Evolutionary conservation across 306 rosid genomes (phyloP).

Genomic region (Rubus idaeus): DNA sequence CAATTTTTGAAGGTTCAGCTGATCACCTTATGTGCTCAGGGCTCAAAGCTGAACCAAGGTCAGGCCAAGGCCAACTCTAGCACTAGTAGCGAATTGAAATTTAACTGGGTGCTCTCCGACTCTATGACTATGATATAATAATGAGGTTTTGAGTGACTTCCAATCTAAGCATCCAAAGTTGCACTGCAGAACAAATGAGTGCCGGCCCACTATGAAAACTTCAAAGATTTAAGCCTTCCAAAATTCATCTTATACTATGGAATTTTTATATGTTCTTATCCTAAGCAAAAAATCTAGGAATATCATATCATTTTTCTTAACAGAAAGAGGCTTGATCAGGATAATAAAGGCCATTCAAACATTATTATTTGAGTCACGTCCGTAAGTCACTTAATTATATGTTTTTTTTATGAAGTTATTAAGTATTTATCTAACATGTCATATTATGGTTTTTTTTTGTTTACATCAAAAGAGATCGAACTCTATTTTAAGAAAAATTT

Average conservation of each 20-base stretch:
- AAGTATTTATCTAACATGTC: no score
- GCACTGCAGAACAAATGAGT: background rate
- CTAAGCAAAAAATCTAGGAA: background rate
- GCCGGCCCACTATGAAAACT: slow-evolving; percentile 36
- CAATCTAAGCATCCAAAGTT: slow-evolving; percentile 37
- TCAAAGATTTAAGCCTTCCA: background rate
- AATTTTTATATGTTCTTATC: background rate
- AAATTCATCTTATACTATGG: slow-evolving; percentile 7
- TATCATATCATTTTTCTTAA: no score
- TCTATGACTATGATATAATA: background rate
- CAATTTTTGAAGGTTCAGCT: background rate
- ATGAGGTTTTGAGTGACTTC: slow-evolving; percentile 38
- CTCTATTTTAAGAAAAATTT: no score
- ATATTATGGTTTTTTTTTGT: no score
- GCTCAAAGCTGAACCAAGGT: background rate
- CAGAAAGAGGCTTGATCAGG: no score
- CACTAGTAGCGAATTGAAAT: background rate
- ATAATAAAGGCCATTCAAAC: no score
- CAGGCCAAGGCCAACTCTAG: background rate
- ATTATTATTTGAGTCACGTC: no score
- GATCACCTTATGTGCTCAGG: background rate
- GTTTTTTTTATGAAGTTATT: no score
- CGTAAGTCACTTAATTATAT: no score
- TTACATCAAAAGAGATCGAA: no score
- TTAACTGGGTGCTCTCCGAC: background rate